Percentiles rank a stretch among this genome's conserved stretches.
These are phyloP conservation scores for Exutisphaerella laricina DNA, from an alignment of 2,329 filamentous ascomycete species.

Conservation along the genomic window DNA sequence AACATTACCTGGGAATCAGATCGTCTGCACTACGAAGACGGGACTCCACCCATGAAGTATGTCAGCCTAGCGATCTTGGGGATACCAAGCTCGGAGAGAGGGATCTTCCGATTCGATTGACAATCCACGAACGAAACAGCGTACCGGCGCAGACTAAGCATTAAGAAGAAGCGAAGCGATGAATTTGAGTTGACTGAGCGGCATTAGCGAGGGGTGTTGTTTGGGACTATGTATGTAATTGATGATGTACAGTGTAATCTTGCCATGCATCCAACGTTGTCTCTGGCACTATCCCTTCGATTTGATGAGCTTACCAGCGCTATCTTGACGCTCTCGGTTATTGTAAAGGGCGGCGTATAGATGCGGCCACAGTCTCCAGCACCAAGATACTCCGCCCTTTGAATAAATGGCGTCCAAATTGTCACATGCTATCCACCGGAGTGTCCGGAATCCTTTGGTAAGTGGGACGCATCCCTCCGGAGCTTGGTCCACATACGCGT, in stretches of 20 bases:
- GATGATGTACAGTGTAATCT: neutral
- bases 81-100: constrained; percentile 16
- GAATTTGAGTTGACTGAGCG: constrained; percentile 2
- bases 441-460: no score
- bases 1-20: constrained; percentile 33
- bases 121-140: constrained; percentile 3
- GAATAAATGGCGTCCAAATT: no score
- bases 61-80: constrained; percentile 28
- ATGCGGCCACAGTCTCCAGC: no score
- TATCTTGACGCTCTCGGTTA: no score
- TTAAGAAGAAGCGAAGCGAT: neutral
- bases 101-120: constrained; percentile 11
- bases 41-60: constrained; percentile 24
- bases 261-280: no score
- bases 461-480: no score
- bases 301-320: no score
- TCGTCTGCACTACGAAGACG: constrained; percentile 29
- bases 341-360: no score
- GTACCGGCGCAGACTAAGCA: constrained; percentile 1
- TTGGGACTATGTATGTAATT: neutral
- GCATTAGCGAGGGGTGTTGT: neutral
- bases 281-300: no score
- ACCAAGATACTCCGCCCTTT: no score
- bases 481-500: no score
- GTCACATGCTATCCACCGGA: no score